A percentile compares a stretch with the other conserved stretches of the same genome.
Conservation (phyloP, 495 filamentous ascomycete species). For the Aspergillus haitiensis region DNA sequence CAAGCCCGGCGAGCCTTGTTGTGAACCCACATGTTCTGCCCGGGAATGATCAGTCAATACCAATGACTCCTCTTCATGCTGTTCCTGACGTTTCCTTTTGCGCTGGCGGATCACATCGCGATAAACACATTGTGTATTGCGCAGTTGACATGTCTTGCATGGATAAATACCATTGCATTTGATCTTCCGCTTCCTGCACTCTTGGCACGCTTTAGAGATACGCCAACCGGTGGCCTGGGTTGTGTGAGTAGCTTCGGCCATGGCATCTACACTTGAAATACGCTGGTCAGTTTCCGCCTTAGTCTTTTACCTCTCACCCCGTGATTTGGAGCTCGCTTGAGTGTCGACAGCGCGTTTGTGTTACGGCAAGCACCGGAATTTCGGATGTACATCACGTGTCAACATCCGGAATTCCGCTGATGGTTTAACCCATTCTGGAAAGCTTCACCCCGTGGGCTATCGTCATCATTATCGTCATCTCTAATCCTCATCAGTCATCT, state of each 20-base stretch:
- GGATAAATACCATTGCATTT: constrained; percentile 44
- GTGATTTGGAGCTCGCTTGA: neutral
- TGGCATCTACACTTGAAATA: constrained; percentile 9
- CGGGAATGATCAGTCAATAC: constrained; percentile 13
- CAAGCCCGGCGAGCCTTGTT: constrained; percentile 22
- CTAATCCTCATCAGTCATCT: too few relatives aligned
- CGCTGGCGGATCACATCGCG: constrained; percentile 44
- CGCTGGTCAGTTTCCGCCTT: neutral
- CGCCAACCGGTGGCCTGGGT: constrained; percentile 33
- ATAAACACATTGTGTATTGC: constrained; percentile 40
- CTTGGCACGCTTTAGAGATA: constrained; percentile 46
- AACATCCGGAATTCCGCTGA: constrained; percentile 13
- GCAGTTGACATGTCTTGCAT: constrained; percentile 44
- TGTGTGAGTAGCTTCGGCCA: constrained; percentile 31
- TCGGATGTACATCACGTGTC: constrained; percentile 20
- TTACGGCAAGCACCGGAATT: neutral
- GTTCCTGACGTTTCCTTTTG: constrained; percentile 36
- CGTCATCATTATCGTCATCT: too few relatives aligned
- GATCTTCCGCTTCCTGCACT: constrained; percentile 48
- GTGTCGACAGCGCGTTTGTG: constrained; percentile 1
- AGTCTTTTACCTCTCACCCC: neutral
- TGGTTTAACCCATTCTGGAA: neutral
- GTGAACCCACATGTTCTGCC: constrained; percentile 16
- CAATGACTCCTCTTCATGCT: neutral
- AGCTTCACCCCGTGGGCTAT: too few relatives aligned